phyloP scores from a whole-genome alignment of 2,329 filamentous ascomycete genomes.

The Amesomyces nigricolor region DNA sequence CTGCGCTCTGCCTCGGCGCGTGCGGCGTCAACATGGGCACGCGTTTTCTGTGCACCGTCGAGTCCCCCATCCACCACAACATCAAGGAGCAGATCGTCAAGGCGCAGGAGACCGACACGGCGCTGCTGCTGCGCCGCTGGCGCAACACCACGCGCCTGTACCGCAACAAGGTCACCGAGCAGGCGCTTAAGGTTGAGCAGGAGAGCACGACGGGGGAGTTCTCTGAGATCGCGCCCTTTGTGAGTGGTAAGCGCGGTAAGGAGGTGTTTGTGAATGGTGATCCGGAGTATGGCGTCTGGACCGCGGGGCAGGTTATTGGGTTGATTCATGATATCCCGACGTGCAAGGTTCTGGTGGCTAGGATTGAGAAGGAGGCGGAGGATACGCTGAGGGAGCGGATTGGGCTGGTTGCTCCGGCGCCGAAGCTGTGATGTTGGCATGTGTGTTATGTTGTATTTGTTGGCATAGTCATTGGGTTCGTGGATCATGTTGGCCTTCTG shows the following conservation, averaged over 20 bases:
- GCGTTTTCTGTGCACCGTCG: conserved; percentile 91
- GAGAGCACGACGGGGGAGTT: conserved; percentile 84
- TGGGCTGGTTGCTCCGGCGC: conserved; percentile 18
- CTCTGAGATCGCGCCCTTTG: conserved; percentile 75
- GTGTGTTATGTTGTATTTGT: background rate
- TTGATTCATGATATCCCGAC: conserved; percentile 79
- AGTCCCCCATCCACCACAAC: conserved; percentile 85
- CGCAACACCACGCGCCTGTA: conserved; percentile 86
- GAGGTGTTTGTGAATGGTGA: conserved; percentile 93
- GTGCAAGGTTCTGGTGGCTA: conserved; percentile 60
- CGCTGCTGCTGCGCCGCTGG: conserved; percentile 83
- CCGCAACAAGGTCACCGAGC: conserved; percentile 79
- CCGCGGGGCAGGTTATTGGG: conserved; percentile 90
- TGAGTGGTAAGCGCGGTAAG: conserved; percentile 84
- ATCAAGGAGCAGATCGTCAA: conserved; percentile 91
- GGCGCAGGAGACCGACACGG: conserved; percentile 84
- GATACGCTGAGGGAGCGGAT: conserved; percentile 53
- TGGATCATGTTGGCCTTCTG: background rate
- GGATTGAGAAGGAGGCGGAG: conserved; percentile 74
- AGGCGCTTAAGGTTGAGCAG: conserved; percentile 76
- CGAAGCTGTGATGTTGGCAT: conserved; percentile 21
- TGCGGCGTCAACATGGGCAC: conserved; percentile 99
- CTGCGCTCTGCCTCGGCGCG: conserved; percentile 81
- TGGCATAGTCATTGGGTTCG: background rate
- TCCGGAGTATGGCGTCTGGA: conserved; percentile 90